These are phyloP conservation scores for Cercospora sesami DNA, from an alignment of 2,329 filamentous ascomycete species.

Conservation along the genomic window DNA sequence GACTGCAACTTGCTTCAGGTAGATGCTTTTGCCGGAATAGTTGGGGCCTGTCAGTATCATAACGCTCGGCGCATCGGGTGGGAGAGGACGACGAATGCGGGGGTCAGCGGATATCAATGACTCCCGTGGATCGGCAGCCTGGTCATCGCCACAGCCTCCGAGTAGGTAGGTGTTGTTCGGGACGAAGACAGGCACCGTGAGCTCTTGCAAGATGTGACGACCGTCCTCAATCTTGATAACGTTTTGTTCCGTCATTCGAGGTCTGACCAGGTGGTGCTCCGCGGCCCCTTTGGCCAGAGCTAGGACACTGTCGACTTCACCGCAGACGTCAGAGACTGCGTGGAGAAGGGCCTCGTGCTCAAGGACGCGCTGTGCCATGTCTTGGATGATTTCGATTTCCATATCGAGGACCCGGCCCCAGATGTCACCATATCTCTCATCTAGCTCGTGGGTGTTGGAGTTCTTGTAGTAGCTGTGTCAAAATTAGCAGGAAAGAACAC, in stretches of 20 bases:
- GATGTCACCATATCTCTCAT: conserved; percentile 78
- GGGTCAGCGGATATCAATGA: conserved; percentile 8
- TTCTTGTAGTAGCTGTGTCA: conserved; percentile 77
- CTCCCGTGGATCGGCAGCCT: conserved; percentile 15
- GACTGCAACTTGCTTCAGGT: conserved; percentile 87
- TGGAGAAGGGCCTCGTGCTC: conserved; percentile 66
- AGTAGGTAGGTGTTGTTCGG: conserved; percentile 74
- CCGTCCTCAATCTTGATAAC: conserved; percentile 73
- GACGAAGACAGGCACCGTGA: conserved; percentile 76
- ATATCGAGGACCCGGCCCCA: conserved; percentile 81
- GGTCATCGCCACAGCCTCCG: conserved; percentile 55
- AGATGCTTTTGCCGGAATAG: conserved; percentile 94
- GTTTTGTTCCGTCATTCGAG: conserved; percentile 69
- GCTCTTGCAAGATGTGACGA: conserved; percentile 82
- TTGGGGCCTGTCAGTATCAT: conserved; percentile 89
- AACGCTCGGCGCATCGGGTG: conserved; percentile 58
- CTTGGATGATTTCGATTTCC: conserved; percentile 85
- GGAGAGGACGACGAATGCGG: neutral
- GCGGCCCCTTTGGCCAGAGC: conserved; percentile 76
- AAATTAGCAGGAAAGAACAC: neutral
- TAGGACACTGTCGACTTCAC: conserved; percentile 81
- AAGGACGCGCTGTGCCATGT: conserved; percentile 69
- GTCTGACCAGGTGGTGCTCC: conserved; percentile 69
- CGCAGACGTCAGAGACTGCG: conserved; percentile 73
- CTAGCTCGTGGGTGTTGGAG: conserved; percentile 73